Base-by-base conservation (phyloP, 2,329 filamentous ascomycete genomes). In the Talaromyces sp. region DNA sequence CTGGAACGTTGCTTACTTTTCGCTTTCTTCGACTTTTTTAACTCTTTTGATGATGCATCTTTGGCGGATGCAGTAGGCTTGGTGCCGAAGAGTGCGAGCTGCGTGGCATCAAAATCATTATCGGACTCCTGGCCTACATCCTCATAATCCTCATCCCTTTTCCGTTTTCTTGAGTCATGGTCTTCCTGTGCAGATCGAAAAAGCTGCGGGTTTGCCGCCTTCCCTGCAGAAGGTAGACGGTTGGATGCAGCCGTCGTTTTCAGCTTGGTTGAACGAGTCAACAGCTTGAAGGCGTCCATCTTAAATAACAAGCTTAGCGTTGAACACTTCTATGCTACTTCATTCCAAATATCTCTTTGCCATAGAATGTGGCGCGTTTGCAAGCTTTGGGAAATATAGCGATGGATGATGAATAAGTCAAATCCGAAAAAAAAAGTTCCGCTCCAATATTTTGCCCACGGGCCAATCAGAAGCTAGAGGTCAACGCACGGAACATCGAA, bases 241-340 rank as follows among this genome's bases (percentile, higher is more conserved):
- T 64, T 65, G 58, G 69, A 63, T 62, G 72, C 64, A 53, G 70
- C 60, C 30, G 66, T 66, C 44, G 72, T 53, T 67, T 77, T 79
- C 30, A 80, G 65, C 60, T 78, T 79, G 14, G 76, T 78, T 33
- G 78, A 79, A 62, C 78, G 68, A 8, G 78, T 79, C 62, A 81
- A 69, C 54, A 81, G 68, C 67, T 71, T 78, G 63, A 81, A 77
- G 18, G 78, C 77, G 64, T 81, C 78, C 78, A 81, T 81, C 36
- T 60, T 70, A 59, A 30, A 18, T 30, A 36, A 10, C 31, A n/a
- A 36, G 30, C 8, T 33, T 27, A 3, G 23, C 10, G 44, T 3
- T 10, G 12, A 14, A 4, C n/a, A 23, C 44, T 28, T 12, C 18
- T 27, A 27, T 27, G 23, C 44, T 47, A 47, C 10, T 7, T 47